Evolutionary conservation across 177 flowering plant species (phyloP), one percentile per base, ranked within the genome.

Genomic region (Tripterygium wilfordii): DNA sequence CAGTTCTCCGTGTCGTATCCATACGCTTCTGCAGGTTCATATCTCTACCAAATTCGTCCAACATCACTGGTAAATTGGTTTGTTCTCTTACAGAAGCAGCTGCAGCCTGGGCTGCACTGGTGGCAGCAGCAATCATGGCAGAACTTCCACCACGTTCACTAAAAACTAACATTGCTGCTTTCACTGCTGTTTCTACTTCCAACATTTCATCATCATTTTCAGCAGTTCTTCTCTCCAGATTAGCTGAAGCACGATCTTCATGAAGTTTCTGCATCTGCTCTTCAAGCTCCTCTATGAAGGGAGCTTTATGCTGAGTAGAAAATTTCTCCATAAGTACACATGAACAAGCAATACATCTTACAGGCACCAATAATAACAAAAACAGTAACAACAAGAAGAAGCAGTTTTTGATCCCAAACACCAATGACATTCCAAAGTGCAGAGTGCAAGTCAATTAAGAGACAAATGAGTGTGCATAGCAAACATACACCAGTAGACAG

Each of bases 11-110:
- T 5, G 44, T 46, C 56, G 63, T 68, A 53, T 92, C 96, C 83
- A 72, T 76, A 13, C 95, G 83, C 58, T 75, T 87, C 66, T 89
- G 89, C 22, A 51, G 71, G 69, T 89, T 94, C 23, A 60, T 40
- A 68, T 94, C 99, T 68, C 97, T 75, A 57, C 97, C 99, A 59
- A 76, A 77, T 49, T 94, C 99, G 70, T 94, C 99, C 10, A 87
- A 61, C 56, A 75, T 65, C 48, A 77, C 81, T 0, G 92, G 88
- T n/a, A 87, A 57, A 61, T 63, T 72, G 43, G 62, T 53, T 42
- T 66, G 71, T 31, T 78, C 84, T 51, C 55, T 76, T 22, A 68
- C 46, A 39, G 76, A 61, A 63, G 71, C 57, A 36, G 61, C 58
- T 44, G 89, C 91, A 58, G 75, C 86, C 47, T 70, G 78, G 4